Percentiles rank a stretch among this genome's conserved stretches.
Evolutionary conservation across 2,329 filamentous ascomycete species (phyloP).

Genomic region (Colletotrichum sp.): DNA sequence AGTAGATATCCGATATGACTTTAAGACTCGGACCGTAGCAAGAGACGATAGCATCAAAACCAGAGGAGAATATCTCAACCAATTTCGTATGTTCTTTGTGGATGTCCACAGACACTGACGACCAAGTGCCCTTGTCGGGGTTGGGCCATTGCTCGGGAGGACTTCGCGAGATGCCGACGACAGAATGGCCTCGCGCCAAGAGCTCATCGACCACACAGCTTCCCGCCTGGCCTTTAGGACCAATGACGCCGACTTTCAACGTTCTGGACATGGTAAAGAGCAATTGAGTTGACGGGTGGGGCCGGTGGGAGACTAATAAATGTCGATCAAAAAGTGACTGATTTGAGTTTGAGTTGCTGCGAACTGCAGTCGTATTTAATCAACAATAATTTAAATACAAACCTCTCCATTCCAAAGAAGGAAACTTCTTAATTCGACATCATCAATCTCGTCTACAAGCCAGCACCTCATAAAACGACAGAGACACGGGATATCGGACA

Average conservation of each 20-base stretch:
- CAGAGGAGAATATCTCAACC: background rate
- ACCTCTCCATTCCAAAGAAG: background rate
- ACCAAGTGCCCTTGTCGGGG: background rate
- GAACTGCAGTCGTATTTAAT: background rate
- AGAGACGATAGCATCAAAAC: background rate
- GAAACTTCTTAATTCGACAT: background rate
- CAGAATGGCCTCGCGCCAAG: background rate
- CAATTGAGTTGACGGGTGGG: background rate
- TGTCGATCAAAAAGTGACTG: background rate
- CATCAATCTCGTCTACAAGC: background rate
- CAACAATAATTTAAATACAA: background rate
- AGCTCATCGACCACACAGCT: background rate
- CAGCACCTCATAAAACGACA: background rate
- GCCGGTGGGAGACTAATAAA: background rate
- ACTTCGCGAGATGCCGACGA: background rate
- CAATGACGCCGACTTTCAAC: background rate
- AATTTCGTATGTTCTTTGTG: background rate
- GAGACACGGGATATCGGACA: background rate
- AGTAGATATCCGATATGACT: background rate
- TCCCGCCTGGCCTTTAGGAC: background rate
- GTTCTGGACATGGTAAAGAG: background rate
- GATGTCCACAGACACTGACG: background rate
- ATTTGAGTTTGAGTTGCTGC: background rate
- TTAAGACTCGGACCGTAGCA: background rate
- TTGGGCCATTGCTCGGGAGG: background rate